These are phyloP conservation scores for Russula vinacea DNA, from an alignment of 768 basidiomycete species.

Conservation along the genomic window DNA sequence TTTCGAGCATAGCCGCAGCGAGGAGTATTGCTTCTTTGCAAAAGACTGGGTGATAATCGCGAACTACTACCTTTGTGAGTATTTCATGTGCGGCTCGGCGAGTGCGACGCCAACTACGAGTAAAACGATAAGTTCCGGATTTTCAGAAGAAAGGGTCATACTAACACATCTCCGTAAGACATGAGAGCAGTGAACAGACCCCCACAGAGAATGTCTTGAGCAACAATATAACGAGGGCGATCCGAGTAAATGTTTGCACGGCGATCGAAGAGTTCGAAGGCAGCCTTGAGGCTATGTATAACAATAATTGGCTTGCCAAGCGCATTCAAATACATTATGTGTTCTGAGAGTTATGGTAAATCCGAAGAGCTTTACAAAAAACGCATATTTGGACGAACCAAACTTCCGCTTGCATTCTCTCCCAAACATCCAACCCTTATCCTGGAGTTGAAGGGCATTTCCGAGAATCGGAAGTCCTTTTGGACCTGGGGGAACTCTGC, in stretches of 20 bases:
- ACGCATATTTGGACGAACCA: neutral
- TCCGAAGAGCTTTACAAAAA: neutral
- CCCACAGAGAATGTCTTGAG: constrained; percentile 1
- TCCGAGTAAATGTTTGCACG: constrained; percentile 11
- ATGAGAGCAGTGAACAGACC: neutral
- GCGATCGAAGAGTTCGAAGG: constrained; percentile 7
- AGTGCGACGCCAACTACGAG: constrained; percentile 20
- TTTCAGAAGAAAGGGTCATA: neutral
- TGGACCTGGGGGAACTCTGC: constrained; percentile 12
- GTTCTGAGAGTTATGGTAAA: neutral
- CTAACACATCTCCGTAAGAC: constrained; percentile 1
- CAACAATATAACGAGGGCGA: constrained; percentile 5
- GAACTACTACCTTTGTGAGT: constrained; percentile 11
- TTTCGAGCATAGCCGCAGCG: neutral
- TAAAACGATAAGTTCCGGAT: neutral
- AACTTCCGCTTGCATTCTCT: constrained; percentile 2
- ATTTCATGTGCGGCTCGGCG: constrained; percentile 20
- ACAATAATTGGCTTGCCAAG: constrained; percentile 3
- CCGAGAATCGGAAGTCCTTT: constrained; percentile 11
- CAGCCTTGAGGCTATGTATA: constrained; percentile 6
- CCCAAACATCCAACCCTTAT: constrained; percentile 9
- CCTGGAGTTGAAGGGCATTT: constrained; percentile 3
- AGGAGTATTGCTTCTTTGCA: constrained; percentile 15
- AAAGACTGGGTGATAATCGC: constrained; percentile 16
- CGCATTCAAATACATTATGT: constrained; percentile 10